phyloP scores from a whole-genome alignment of 2,329 filamentous ascomycete genomes.

The Colletotrichum nymphaeae region DNA sequence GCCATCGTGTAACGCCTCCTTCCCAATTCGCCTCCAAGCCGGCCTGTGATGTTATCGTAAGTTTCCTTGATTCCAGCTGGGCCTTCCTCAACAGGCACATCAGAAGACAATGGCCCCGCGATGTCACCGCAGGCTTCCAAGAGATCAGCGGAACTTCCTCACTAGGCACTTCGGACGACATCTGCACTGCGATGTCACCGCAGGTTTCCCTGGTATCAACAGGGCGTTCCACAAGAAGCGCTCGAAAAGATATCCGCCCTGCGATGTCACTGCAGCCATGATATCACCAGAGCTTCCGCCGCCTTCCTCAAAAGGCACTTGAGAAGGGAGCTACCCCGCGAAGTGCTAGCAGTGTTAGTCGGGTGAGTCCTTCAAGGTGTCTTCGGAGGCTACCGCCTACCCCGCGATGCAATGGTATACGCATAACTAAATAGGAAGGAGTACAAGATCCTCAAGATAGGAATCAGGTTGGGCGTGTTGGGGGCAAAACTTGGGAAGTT shows the following conservation, averaged over 20 bases:
- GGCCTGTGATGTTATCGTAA: slow-evolving; percentile 15
- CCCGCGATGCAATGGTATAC: slow-evolving; percentile 10
- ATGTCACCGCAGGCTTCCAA: slow-evolving; percentile 1
- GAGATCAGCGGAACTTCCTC: background rate
- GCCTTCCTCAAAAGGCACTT: background rate
- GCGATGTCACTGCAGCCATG: slow-evolving; percentile 3
- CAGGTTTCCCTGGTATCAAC: background rate
- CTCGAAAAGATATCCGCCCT: background rate
- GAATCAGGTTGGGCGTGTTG: background rate
- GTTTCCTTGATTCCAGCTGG: background rate
- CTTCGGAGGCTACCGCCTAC: slow-evolving; percentile 12
- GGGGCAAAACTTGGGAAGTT: no score
- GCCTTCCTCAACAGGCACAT: slow-evolving; percentile 31
- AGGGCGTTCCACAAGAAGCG: slow-evolving; percentile 26
- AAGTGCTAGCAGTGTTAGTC: background rate
- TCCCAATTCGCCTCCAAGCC: slow-evolving; percentile 20
- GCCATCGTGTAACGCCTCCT: slow-evolving; percentile 11
- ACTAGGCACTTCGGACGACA: background rate
- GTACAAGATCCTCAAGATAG: background rate
- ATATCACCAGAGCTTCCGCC: background rate
- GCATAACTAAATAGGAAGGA: slow-evolving; percentile 28
- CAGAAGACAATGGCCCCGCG: background rate
- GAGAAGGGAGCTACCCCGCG: background rate
- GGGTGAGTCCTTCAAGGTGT: background rate
- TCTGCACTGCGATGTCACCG: background rate